phyloP scores from a whole-genome alignment of 306 rosid species.

The Cucurbita argyrosperma region DNA sequence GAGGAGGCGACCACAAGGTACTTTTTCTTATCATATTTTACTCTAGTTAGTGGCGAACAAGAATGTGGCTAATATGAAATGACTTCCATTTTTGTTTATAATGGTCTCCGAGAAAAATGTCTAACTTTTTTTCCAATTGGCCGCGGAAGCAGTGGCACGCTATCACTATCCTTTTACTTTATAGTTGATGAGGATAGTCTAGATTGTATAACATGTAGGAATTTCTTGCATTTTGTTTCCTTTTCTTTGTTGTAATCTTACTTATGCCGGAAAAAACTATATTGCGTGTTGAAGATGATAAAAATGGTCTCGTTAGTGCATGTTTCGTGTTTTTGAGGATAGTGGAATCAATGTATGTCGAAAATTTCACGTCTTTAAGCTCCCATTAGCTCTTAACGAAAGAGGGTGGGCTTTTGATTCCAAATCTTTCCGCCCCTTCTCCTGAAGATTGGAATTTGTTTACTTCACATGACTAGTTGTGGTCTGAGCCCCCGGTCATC shows the following conservation, averaged over 20 bases:
- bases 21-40: neutral
- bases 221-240: neutral
- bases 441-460: neutral
- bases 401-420: neutral
- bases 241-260: neutral
- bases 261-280: neutral
- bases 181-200: neutral
- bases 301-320: neutral
- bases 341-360: neutral
- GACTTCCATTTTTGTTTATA: neutral
- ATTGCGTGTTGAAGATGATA: neutral
- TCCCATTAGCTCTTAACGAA: neutral
- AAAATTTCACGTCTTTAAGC: neutral
- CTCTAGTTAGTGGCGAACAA: neutral
- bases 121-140: neutral
- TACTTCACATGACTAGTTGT: neutral
- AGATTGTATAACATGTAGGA: neutral
- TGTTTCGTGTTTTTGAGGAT: neutral
- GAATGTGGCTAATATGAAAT: neutral
- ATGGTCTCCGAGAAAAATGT: neutral
- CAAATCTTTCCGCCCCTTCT: neutral
- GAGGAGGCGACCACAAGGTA: conserved; percentile 99
- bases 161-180: neutral
- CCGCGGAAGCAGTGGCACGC: neutral
- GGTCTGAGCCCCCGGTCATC: neutral